Percentiles rank a stretch among this genome's conserved stretches.
Evolutionary conservation across 345 rosid genomes (phyloP).

Genomic region (Balakata baccata): DNA sequence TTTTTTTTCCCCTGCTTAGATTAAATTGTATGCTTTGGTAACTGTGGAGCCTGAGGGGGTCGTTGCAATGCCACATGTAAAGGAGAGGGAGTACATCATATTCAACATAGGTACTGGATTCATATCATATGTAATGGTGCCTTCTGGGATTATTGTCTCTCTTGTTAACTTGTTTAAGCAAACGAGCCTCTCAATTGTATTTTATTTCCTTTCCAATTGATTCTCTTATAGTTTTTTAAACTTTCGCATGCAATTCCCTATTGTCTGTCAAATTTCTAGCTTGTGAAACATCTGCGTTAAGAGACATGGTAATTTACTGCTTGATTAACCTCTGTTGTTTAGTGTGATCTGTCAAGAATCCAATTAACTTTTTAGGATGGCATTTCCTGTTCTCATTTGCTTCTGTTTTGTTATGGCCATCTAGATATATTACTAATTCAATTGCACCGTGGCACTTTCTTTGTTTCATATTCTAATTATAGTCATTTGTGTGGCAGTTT

Average conservation of each 20-base stretch:
- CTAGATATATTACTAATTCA: not conserved
- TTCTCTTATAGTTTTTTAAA: not conserved
- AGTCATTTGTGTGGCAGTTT: slow-evolving; percentile 44
- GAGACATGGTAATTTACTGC: not conserved
- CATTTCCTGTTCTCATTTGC: not conserved
- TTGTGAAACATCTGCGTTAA: not conserved
- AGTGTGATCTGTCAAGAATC: not conserved
- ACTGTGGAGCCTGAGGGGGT: slow-evolving; percentile 80
- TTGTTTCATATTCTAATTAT: not conserved
- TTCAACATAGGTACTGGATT: slow-evolving; percentile 61
- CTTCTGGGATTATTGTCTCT: not conserved
- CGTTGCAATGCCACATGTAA: slow-evolving; percentile 57
- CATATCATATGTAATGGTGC: not conserved
- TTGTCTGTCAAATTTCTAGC: not conserved
- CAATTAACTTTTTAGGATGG: not conserved
- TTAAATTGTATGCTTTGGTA: slow-evolving; percentile 49
- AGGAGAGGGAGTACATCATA: slow-evolving; percentile 50
- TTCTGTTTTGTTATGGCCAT: not conserved
- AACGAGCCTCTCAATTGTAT: not conserved
- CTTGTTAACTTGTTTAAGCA: not conserved
- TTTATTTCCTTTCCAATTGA: not conserved
- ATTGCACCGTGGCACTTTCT: not conserved
- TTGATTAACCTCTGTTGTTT: not conserved
- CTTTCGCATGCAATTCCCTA: not conserved
- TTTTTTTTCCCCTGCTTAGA: slow-evolving; percentile 41